phyloP scores from a whole-genome alignment of 441 rosid species.

The Populus trichocarpa region DNA sequence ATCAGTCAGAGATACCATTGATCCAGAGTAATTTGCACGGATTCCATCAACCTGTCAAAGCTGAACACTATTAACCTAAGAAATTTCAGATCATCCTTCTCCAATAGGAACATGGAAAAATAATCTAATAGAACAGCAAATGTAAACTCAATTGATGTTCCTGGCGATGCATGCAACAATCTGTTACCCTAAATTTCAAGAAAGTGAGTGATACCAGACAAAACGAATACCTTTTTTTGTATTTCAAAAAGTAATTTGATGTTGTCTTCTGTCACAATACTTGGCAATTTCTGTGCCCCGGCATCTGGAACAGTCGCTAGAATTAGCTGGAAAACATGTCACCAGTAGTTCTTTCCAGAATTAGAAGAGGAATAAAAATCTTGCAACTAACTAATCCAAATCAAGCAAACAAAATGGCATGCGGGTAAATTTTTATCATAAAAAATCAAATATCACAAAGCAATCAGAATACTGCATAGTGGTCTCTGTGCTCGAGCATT shows the following conservation, averaged over 20 bases:
- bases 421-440: too few species aligned
- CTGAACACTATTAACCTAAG: slow-evolving; percentile 9
- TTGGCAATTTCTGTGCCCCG: slow-evolving; percentile 47
- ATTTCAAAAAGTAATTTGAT: slow-evolving; percentile 90
- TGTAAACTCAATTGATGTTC: neutral
- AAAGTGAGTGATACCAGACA: slow-evolving; percentile 2
- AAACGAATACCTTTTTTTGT: slow-evolving; percentile 75
- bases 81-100: slow-evolving; percentile 1
- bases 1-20: slow-evolving; percentile 77
- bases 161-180: neutral
- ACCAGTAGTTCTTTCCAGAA: slow-evolving; percentile 24
- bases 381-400: neutral
- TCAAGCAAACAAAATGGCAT: too few species aligned
- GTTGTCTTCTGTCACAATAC: slow-evolving; percentile 80
- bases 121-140: neutral
- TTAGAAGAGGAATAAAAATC: neutral
- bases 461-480: too few species aligned
- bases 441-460: too few species aligned
- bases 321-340: slow-evolving; percentile 57
- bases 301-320: slow-evolving; percentile 72
- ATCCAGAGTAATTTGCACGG: slow-evolving; percentile 80
- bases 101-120: slow-evolving; percentile 5
- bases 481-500: too few species aligned
- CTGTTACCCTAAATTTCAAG: neutral
- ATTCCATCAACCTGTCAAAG: slow-evolving; percentile 77